Conservation (phyloP, 2,329 filamentous ascomycete species). For the Fusarium chaquense region DNA sequence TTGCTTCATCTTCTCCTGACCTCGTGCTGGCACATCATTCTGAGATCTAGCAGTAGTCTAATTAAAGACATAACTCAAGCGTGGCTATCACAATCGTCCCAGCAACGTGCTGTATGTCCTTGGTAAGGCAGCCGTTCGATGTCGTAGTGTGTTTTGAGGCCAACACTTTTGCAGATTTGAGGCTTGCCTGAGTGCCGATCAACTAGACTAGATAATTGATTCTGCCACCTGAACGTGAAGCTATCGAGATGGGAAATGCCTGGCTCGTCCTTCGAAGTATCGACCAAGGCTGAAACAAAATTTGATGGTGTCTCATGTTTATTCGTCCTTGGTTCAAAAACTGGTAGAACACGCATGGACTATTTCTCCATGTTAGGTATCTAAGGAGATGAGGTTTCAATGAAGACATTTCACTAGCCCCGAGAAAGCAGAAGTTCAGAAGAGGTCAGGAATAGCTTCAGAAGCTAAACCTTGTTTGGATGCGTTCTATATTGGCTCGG, state of each 20-base stretch:
- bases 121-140: constrained; percentile 25
- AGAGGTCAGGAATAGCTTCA: constrained; percentile 38
- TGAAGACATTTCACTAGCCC: constrained; percentile 20
- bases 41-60: constrained; percentile 35
- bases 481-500: constrained; percentile 24
- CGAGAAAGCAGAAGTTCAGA: constrained; percentile 43
- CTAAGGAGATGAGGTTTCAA: constrained; percentile 8
- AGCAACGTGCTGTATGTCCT: constrained; percentile 25
- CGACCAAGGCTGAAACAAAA: constrained; percentile 6
- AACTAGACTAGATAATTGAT: constrained; percentile 1
- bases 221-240: constrained; percentile 8
- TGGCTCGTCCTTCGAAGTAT: not conserved
- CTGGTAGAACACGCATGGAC: constrained; percentile 22
- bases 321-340: constrained; percentile 7
- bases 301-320: constrained; percentile 7
- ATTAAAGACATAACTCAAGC: constrained; percentile 32
- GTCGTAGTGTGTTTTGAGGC: not conserved
- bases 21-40: constrained; percentile 37
- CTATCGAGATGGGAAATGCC: constrained; percentile 10
- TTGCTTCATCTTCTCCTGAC: constrained; percentile 42
- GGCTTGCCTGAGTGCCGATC: constrained; percentile 11
- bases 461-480: constrained; percentile 19
- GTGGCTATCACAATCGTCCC: constrained; percentile 33
- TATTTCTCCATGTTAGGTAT: constrained; percentile 21
- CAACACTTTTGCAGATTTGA: not conserved